Evolutionary conservation across 257 asterid species (phyloP).

Genomic region (Solanum clarkiae): DNA sequence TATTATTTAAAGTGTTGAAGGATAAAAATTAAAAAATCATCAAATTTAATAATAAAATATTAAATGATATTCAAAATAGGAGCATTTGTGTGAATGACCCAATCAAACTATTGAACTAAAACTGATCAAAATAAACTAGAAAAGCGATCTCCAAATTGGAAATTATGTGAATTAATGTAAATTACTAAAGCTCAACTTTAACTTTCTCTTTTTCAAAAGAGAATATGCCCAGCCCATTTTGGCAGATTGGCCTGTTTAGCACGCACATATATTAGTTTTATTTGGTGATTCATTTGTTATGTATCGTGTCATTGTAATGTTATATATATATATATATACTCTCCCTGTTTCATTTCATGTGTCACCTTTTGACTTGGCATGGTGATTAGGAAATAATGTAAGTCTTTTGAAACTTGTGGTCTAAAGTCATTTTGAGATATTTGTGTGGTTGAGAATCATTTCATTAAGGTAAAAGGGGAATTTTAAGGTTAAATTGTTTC

Average conservation of each 20-base stretch:
- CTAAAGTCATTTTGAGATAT: too few relatives aligned
- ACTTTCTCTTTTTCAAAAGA: neutral
- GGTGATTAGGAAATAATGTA: too few relatives aligned
- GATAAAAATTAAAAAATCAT: neutral
- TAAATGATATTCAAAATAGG: neutral
- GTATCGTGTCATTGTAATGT: too few relatives aligned
- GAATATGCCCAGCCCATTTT: neutral
- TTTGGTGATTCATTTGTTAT: neutral
- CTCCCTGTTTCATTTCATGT: too few relatives aligned
- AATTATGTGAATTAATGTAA: neutral
- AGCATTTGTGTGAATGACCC: neutral
- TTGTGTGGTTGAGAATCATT: too few relatives aligned
- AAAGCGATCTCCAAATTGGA: neutral
- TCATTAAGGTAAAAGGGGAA: too few relatives aligned
- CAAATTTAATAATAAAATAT: too few relatives aligned
- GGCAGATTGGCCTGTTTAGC: neutral
- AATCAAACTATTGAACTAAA: neutral
- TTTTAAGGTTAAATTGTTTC: too few relatives aligned
- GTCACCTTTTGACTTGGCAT: fast-evolving
- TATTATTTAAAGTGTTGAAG: neutral
- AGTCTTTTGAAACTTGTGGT: too few relatives aligned
- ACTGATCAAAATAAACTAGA: neutral
- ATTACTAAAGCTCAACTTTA: neutral
- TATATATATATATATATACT: too few relatives aligned
- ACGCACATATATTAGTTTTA: neutral